Evolutionary conservation across 306 rosid species (phyloP).

Genomic region (Cucurbita moschata): DNA sequence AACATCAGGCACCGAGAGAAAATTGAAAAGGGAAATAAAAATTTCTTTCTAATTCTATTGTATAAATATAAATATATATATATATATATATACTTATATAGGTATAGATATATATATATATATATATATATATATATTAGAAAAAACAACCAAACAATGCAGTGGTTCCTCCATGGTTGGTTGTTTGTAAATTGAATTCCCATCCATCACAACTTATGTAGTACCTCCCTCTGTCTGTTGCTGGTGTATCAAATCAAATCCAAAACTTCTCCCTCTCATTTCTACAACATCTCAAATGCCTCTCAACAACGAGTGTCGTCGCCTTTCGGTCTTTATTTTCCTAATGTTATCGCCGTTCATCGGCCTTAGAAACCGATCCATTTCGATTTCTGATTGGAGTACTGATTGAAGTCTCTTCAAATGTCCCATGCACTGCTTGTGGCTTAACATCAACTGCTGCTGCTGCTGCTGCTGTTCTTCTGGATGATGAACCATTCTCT

Average conservation of each 20-base stretch:
- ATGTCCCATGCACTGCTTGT: constrained; percentile 59
- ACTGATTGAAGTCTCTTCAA: constrained; percentile 74
- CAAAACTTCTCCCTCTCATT: not conserved
- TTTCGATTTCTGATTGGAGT: constrained; percentile 58
- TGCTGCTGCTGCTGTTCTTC: constrained; percentile 12
- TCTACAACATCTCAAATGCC: constrained; percentile 39
- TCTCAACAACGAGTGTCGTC: constrained; percentile 40
- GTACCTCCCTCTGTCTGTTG: not conserved
- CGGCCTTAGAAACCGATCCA: constrained; percentile 45
- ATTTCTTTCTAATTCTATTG: not conserved
- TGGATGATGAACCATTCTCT: constrained; percentile 35
- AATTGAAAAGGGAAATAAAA: not conserved
- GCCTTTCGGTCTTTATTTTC: constrained; percentile 54
- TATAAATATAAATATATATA: not conserved
- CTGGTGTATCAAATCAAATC: not conserved
- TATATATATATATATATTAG: not conserved
- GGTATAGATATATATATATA: not conserved
- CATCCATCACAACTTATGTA: not conserved
- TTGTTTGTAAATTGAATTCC: not conserved
- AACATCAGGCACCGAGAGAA: constrained; percentile 34
- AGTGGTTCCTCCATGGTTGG: not conserved
- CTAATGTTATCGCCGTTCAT: constrained; percentile 37
- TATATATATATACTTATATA: not conserved
- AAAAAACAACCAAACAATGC: not conserved
- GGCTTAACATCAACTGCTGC: constrained; percentile 18